Evolutionary conservation across 768 basidiomycete genomes (phyloP).

Genomic region (Mycena floridula): DNA sequence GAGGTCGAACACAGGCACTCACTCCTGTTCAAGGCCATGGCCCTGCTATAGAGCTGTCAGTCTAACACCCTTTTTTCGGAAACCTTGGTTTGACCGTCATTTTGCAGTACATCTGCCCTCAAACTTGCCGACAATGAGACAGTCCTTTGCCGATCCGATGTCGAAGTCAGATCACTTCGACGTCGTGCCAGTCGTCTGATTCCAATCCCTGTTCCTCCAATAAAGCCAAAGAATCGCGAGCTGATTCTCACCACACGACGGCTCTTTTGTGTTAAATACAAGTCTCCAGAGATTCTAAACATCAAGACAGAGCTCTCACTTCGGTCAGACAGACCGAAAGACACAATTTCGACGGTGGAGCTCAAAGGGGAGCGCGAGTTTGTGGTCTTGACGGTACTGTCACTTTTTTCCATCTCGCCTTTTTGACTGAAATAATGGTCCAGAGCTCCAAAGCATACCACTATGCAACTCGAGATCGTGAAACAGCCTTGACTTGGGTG

Average conservation of each 20-base stretch:
- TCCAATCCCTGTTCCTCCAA: slow-evolving; percentile 41
- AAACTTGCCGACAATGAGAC: slow-evolving; percentile 34
- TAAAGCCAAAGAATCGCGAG: slow-evolving; percentile 46
- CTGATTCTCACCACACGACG: slow-evolving; percentile 52
- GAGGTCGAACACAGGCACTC: slow-evolving; percentile 47
- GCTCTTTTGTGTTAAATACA: slow-evolving; percentile 50
- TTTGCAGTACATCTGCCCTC: slow-evolving; percentile 26
- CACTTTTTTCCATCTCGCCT: no score
- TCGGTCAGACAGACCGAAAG: slow-evolving; percentile 33
- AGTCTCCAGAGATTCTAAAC: slow-evolving; percentile 26
- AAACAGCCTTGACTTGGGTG: slow-evolving; percentile 29
- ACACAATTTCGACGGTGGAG: slow-evolving; percentile 44
- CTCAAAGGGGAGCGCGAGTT: slow-evolving; percentile 54
- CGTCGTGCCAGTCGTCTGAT: slow-evolving; percentile 50
- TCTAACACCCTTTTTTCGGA: slow-evolving; percentile 2
- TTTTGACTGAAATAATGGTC: no score
- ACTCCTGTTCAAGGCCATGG: slow-evolving; percentile 52
- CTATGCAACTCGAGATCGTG: slow-evolving; percentile 33
- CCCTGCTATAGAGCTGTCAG: slow-evolving; percentile 41
- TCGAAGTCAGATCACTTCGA: slow-evolving; percentile 48
- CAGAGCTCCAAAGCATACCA: slow-evolving; percentile 42
- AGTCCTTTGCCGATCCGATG: slow-evolving; percentile 44
- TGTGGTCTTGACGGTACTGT: slow-evolving; percentile 55
- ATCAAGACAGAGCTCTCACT: slow-evolving; percentile 51
- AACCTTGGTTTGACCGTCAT: no score